phyloP scores from a whole-genome alignment of 495 filamentous ascomycete species.

The Xylona heveae region DNA sequence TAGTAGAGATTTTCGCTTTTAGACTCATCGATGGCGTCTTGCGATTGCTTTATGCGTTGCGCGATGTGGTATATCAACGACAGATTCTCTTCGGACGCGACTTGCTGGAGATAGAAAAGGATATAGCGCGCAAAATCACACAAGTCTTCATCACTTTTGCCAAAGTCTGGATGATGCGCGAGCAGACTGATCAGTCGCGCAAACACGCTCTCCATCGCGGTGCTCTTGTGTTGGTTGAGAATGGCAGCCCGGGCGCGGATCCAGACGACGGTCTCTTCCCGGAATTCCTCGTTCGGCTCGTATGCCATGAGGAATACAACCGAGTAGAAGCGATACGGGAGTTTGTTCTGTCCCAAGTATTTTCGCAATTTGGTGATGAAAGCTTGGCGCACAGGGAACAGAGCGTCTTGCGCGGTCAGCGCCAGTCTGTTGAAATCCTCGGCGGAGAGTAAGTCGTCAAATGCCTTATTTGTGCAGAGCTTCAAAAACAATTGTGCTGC shows the following conservation, averaged over 20 bases:
- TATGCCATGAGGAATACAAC: constrained; percentile 79
- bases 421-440: constrained; percentile 62
- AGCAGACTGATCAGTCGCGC: constrained; percentile 68
- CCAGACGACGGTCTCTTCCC: constrained; percentile 64
- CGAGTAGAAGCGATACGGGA: constrained; percentile 64
- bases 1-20: constrained; percentile 55
- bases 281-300: constrained; percentile 50
- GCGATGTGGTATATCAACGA: constrained; percentile 80
- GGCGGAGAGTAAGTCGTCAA: constrained; percentile 54
- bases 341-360: constrained; percentile 43
- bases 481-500: constrained; percentile 73
- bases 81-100: constrained; percentile 72
- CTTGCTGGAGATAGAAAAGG: constrained; percentile 64
- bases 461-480: constrained; percentile 47
- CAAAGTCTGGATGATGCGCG: constrained; percentile 89
- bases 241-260: constrained; percentile 47
- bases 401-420: constrained; percentile 53
- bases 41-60: constrained; percentile 77
- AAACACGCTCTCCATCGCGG: constrained; percentile 66
- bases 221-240: constrained; percentile 27
- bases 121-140: constrained; percentile 69
- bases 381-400: constrained; percentile 46
- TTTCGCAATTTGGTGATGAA: constrained; percentile 79
- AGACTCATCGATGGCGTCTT: constrained; percentile 44
- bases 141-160: constrained; percentile 41